Evolutionary conservation across 176 grass and related monocot genomes (phyloP).

Genomic region (Eragrostis curvula): DNA sequence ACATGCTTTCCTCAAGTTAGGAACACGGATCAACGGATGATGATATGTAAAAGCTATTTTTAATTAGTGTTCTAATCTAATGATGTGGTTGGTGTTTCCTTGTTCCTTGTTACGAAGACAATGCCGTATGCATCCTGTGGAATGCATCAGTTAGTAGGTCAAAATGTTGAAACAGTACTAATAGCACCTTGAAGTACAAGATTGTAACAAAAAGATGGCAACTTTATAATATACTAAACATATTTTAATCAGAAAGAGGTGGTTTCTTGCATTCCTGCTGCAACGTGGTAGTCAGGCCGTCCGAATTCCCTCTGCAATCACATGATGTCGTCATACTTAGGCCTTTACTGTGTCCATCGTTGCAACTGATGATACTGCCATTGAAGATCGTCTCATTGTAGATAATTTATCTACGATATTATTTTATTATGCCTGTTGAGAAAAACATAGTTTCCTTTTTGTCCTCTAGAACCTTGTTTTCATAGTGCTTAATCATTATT

Average conservation of each 20-base stretch:
- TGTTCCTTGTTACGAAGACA: background rate
- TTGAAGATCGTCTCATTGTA: background rate
- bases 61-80: background rate
- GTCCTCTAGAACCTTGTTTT: constrained; percentile 12
- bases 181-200: background rate
- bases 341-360: background rate
- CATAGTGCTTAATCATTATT: constrained; percentile 4
- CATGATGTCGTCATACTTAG: constrained; percentile 17
- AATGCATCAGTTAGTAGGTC: background rate
- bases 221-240: background rate
- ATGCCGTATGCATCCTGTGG: background rate
- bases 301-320: background rate
- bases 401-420: background rate
- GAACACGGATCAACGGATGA: constrained; percentile 11
- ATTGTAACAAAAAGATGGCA: background rate
- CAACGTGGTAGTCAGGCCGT: background rate
- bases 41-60: background rate
- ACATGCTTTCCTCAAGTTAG: constrained; percentile 8
- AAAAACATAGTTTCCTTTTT: background rate
- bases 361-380: background rate
- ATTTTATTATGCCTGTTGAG: background rate
- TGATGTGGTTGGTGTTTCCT: constrained; percentile 7
- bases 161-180: background rate
- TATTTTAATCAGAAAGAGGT: background rate
- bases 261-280: constrained; percentile 10